Conservation (phyloP, 2,329 filamentous ascomycete genomes). For the Diplocarpon rosae region DNA sequence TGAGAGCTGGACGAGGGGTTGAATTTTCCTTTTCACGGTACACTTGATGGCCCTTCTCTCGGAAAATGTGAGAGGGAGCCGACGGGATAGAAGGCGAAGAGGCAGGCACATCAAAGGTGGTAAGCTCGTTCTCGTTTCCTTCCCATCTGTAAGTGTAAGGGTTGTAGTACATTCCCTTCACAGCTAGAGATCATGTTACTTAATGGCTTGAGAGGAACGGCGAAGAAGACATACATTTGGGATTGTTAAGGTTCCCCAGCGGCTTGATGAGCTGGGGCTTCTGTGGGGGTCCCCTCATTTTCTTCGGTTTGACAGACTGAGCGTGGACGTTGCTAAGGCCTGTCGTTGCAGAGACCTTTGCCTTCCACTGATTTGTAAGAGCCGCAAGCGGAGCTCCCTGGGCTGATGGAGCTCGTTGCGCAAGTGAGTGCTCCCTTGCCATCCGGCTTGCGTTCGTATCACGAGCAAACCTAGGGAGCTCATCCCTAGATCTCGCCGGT, state of each 20-base stretch:
- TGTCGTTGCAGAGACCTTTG: constrained; percentile 25
- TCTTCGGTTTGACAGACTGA: constrained; percentile 42
- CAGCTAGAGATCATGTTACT: constrained; percentile 41
- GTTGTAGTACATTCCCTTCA: constrained; percentile 96
- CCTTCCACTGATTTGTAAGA: constrained; percentile 30
- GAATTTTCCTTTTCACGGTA: constrained; percentile 45
- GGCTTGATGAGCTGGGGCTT: constrained; percentile 88
- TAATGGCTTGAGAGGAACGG: background rate
- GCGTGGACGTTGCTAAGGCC: constrained; percentile 37
- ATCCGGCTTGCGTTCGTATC: constrained; percentile 56
- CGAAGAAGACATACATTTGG: constrained; percentile 56
- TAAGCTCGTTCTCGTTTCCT: constrained; percentile 81
- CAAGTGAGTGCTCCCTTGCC: constrained; percentile 49
- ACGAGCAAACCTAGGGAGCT: constrained; percentile 50
- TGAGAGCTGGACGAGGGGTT: constrained; percentile 65
- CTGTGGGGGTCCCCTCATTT: constrained; percentile 42
- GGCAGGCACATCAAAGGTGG: constrained; percentile 60
- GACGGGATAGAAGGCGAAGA: constrained; percentile 43
- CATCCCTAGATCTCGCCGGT: constrained; percentile 31
- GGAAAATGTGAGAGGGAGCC: constrained; percentile 31
- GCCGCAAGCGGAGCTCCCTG: constrained; percentile 39
- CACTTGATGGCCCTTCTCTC: constrained; percentile 40
- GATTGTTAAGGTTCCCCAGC: constrained; percentile 61
- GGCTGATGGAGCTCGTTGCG: constrained; percentile 45
- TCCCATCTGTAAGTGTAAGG: constrained; percentile 82